Base-by-base conservation (phyloP, 1,284 basidiomycete genomes). In the Apiotrichum gamsii region DNA sequence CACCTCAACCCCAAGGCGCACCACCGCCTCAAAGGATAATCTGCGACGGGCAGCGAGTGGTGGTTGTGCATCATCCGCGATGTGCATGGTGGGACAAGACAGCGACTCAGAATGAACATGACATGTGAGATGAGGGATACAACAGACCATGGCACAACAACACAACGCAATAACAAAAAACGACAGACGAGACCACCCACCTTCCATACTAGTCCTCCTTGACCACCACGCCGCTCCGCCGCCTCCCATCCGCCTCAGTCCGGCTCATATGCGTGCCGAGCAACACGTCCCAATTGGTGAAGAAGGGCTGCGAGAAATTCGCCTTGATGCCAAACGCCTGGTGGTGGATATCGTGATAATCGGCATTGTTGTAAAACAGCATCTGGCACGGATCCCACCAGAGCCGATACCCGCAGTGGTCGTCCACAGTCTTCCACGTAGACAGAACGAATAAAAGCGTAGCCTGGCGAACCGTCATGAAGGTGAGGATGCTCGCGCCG, bases 301-400 rank as follows among this genome's bases (percentile, higher is more conserved):
- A 96, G 77, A 90, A 95, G 3, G 91, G 93, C 69, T 95, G 94
- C 16, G 89, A 81, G 68, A 94, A 99, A 70, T 98, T 98, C 49
- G 83, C 86, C 73, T 96, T 95, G 74, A 97, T 88, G 3, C 95
- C 94, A 59, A 90, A 84, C 49, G 79, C 75, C 78, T 90, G 87
- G 72, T 97, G 94, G 69, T 98, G 94, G 52, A 98, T 95, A 71
- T 97, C 94, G 71, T 97, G 94, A 71, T 96, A 99, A 69, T 95
- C 90, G 3, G 91, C 87, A 65, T 90, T 95, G 70, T 99, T 99
- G n/a, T 80, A 77, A 52, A 85, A 89, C 47, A 96, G 62, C 59
- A 89, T 65, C 69, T 97, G 93, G 38, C 93, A 75, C 1, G 88
- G 88, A 65, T 95, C 93, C 73, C 84, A 90, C 43, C 90, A 90